Conservation (phyloP, 1,139 yeast genomes). For the Blastobotrys arbuscula region DNA sequence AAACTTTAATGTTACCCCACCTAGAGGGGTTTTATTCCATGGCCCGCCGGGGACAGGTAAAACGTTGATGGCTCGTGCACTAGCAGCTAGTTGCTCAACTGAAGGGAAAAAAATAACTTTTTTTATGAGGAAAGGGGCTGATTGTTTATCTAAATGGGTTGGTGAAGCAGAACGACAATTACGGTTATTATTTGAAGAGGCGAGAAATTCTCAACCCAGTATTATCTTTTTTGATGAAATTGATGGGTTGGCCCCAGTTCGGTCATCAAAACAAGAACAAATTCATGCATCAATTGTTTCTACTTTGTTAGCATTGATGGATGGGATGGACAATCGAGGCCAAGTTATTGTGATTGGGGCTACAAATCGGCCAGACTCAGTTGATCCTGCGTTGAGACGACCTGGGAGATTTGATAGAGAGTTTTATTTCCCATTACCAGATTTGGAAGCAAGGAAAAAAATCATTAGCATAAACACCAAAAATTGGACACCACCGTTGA, state of each 20-base stretch:
- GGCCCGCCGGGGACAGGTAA: slow-evolving; percentile 99
- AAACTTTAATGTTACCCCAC: slow-evolving; percentile 88
- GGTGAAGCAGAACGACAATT: slow-evolving; percentile 98
- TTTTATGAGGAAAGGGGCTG: slow-evolving; percentile 98
- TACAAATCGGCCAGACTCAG: slow-evolving; percentile 94
- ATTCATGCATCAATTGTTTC: slow-evolving; percentile 97
- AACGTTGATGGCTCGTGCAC: slow-evolving; percentile 94
- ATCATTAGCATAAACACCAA: slow-evolving; percentile 80
- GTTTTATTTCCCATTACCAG: slow-evolving; percentile 93
- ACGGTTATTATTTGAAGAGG: slow-evolving; percentile 87
- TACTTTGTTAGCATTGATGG: slow-evolving; percentile 91
- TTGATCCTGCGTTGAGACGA: slow-evolving; percentile 94
- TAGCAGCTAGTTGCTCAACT: slow-evolving; percentile 91
- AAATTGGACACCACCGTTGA: slow-evolving; percentile 77
- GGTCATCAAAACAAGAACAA: slow-evolving; percentile 96
- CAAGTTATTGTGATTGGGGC: slow-evolving; percentile 98
- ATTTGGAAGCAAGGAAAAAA: slow-evolving; percentile 66
- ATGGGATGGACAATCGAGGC: slow-evolving; percentile 97
- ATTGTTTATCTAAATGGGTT: slow-evolving; percentile 95
- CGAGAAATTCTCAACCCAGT: slow-evolving; percentile 91
- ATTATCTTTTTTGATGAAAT: slow-evolving; percentile 95
- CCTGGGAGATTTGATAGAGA: slow-evolving; percentile 98
- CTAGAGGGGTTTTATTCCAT: slow-evolving; percentile 94
- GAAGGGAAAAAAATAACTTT: slow-evolving; percentile 76
- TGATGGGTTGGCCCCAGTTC: slow-evolving; percentile 96